Evolutionary conservation across 1,284 basidiomycete species (phyloP).

Genomic region (Stygiomarasmius scandens): DNA sequence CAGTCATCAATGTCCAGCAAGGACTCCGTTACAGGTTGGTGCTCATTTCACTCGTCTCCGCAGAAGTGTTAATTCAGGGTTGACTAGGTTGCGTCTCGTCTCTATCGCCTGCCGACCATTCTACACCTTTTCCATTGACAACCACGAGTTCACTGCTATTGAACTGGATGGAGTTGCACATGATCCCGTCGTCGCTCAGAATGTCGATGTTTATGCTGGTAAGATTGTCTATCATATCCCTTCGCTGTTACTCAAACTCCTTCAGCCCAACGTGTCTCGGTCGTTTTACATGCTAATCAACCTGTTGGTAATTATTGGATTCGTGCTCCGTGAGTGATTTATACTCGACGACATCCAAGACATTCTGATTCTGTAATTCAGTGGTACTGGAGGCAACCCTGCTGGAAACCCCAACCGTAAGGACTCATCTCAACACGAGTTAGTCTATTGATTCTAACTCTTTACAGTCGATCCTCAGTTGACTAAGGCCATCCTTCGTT

Average conservation of each 20-base stretch:
- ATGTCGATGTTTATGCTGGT: constrained; percentile 38
- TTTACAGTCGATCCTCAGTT: constrained; percentile 12
- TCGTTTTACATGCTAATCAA: constrained; percentile 38
- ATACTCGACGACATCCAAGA: constrained; percentile 14
- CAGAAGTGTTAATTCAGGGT: constrained; percentile 11
- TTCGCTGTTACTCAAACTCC: constrained; percentile 13
- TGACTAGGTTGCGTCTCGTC: constrained; percentile 47
- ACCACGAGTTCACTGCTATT: constrained; percentile 49
- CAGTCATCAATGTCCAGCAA: constrained; percentile 37
- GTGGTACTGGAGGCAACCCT: constrained; percentile 30
- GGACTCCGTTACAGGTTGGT: constrained; percentile 41
- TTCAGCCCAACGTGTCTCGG: constrained; percentile 36
- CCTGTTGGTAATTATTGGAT: constrained; percentile 43
- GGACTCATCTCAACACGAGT: not conserved
- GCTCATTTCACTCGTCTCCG: constrained; percentile 44
- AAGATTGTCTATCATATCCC: constrained; percentile 19
- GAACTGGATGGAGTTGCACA: constrained; percentile 45
- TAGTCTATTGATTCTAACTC: not conserved
- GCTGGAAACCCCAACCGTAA: constrained; percentile 36
- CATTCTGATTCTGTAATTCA: constrained; percentile 29
- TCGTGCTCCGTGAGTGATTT: constrained; percentile 27
- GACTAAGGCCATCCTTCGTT: constrained; percentile 47
- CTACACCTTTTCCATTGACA: constrained; percentile 48
- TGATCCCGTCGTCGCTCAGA: constrained; percentile 36
- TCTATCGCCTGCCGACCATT: constrained; percentile 48